Evolutionary conservation across 1,139 yeast genomes (phyloP), one percentile per base, ranked within the genome.

Genomic region (Candida sanyaensis): DNA sequence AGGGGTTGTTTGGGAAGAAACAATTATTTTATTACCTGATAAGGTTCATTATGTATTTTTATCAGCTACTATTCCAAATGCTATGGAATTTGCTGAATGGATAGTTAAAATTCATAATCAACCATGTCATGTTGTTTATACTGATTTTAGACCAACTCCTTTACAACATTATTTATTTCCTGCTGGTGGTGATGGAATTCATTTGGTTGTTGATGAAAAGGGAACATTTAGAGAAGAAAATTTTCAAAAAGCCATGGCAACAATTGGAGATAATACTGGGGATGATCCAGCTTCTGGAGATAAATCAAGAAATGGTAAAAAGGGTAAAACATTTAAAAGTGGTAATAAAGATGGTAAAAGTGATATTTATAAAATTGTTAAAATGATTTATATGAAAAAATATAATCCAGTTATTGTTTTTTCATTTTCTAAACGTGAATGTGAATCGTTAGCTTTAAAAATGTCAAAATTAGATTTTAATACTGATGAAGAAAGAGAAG

Each of bases 1-100:
- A 71, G 99, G 99, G 64, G 99, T 93, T 41, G 99, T 93, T 34
- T 93, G 99, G 99, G 99, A 93, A 73, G 99, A 93, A 70, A 95
- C 97, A 21, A 93, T 93, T 56, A 93, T 93, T 53, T 78, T 93
- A 71, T 77, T 93, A 47, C 99, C 99, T 2, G 97, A 92, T 60
- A 95, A 93, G 70, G 97, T 95, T 39, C 88, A 84, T 58, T 86
- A 86, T 60, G 93, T 87, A 13, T 85, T 91, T 57, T 74, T 91
- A 55, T 91, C 97, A 11, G 99, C 99, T 44, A 93, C 99, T 2
- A 95, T 93, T 54, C 99, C 99, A 34, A 93, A 93, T 65, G 97
- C 99, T 4, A 88, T 90, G 87, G 97, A 93, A 64, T 93, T 93
- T 74, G 99, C 99, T 8, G 96, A 92, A 62, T 93, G 99, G 99